phyloP scores from a whole-genome alignment of 495 filamentous ascomycete species.

The Penicillium paradoxum region DNA sequence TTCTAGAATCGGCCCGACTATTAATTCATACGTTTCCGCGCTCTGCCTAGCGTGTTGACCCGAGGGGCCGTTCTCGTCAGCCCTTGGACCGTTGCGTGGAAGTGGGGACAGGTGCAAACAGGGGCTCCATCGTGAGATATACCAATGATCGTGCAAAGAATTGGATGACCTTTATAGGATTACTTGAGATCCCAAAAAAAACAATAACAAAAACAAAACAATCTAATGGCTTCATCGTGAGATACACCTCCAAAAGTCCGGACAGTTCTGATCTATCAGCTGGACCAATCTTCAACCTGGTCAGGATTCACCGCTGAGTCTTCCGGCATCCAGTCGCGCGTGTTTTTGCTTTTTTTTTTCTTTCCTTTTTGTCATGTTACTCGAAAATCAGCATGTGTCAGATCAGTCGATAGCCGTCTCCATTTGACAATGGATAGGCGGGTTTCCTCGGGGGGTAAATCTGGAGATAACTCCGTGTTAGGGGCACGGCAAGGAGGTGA shows the following conservation, averaged over 20 bases:
- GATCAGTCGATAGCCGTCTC: slow-evolving; percentile 1
- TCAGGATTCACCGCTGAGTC: neutral
- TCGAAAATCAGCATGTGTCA: slow-evolving; percentile 7
- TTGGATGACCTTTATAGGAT: no score
- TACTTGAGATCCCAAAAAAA: no score
- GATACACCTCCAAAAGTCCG: no score
- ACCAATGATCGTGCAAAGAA: slow-evolving; percentile 1
- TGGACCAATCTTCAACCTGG: neutral
- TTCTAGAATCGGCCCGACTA: slow-evolving; percentile 15
- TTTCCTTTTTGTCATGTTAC: neutral
- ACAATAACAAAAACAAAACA: no score
- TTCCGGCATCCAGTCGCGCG: neutral
- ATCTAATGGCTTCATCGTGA: neutral
- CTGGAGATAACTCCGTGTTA: slow-evolving; percentile 4
- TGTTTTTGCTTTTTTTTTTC: neutral
- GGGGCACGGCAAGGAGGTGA: slow-evolving; percentile 1
- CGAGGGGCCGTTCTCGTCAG: slow-evolving; percentile 8
- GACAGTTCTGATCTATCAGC: slow-evolving; percentile 17
- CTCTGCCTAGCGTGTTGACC: slow-evolving; percentile 1
- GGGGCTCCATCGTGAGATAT: neutral
- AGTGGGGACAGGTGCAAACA: slow-evolving; percentile 13
- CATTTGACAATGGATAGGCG: neutral
- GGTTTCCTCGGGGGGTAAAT: slow-evolving; percentile 3
- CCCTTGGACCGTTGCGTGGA: neutral
- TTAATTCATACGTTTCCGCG: slow-evolving; percentile 1